Conservation (phyloP, 2,329 filamentous ascomycete genomes). For the Daldinia sp. region DNA sequence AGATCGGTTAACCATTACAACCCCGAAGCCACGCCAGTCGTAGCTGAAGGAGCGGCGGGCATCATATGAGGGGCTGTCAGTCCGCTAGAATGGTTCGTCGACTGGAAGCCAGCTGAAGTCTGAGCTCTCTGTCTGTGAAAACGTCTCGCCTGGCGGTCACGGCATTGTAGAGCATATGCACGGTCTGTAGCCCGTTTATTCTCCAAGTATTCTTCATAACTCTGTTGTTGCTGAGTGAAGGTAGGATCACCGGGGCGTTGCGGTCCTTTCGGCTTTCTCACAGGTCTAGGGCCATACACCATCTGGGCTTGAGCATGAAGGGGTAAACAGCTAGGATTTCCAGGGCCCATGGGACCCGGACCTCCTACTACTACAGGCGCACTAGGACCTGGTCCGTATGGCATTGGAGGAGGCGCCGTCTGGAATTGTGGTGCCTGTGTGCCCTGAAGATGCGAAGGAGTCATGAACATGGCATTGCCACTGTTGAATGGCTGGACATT, state of each 20-base stretch:
- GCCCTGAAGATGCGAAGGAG: neutral
- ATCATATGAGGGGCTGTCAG: neutral
- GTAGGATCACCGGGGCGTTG: slow-evolving; percentile 42
- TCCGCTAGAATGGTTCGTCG: neutral
- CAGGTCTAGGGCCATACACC: slow-evolving; percentile 51
- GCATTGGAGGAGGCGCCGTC: neutral
- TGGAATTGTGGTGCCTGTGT: neutral
- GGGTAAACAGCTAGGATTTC: slow-evolving; percentile 6
- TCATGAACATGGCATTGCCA: neutral
- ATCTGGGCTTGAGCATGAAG: slow-evolving; percentile 40
- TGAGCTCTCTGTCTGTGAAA: slow-evolving; percentile 7
- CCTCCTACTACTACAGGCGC: neutral
- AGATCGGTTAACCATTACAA: neutral
- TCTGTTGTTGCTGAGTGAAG: slow-evolving; percentile 44
- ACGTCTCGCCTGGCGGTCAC: slow-evolving; percentile 49
- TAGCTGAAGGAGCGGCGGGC: neutral
- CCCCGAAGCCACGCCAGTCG: neutral
- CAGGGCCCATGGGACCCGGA: neutral
- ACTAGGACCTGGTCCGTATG: neutral
- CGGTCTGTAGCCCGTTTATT: slow-evolving; percentile 44
- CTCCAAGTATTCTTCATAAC: slow-evolving; percentile 52
- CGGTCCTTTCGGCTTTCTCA: slow-evolving; percentile 49
- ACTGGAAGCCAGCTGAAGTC: neutral
- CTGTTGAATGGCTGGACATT: neutral
- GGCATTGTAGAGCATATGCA: slow-evolving; percentile 47